Evolutionary conservation across 139 green algal genomes (phyloP), one percentile per base, ranked within the genome.

Genomic region (Diplosphaera chodatii): DNA sequence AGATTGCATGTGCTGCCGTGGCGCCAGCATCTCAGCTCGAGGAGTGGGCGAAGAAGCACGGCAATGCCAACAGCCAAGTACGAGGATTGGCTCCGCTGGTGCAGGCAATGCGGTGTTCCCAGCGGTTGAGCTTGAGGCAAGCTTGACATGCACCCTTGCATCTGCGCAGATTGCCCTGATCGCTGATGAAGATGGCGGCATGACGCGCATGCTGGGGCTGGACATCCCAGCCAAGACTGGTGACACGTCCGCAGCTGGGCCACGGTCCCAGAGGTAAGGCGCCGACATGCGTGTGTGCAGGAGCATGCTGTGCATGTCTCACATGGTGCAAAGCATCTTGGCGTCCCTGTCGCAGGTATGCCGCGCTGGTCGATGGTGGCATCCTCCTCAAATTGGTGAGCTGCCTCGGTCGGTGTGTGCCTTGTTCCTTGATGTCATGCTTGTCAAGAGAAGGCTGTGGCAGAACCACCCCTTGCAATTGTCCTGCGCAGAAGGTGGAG

Each of bases 351-450:
- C 37, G 37, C 70, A 75, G 80, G 33, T 86, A 79, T 34, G 70
- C 77, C 1, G 78, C 77, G 1, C 22, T 80, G 23, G 37, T 84
- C 18, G 77, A 86, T 1, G 66, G 82, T 67, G 80, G 80, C 63
- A 71, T 82, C 16, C 66, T 86, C 21, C 55, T 84, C 20, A 86
- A 86, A 69, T n/a, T 86, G 74, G 70, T 84, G 68, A 33, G 69
- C 30, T 40, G 5, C 2, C 10, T 6, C 37, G 6, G 37, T 20
- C 8, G 18, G 4, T 71, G 13, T 73, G 4, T 22, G 21, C 25
- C 40, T 34, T 22, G 16, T n/a, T 67, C 16, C 63, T 37, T 4
- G 21, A 67, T 25, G 16, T n/a, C n/a, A n/a, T n/a, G n/a, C n/a
- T n/a, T n/a, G n/a, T n/a, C n/a, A n/a, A n/a, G n/a, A n/a, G n/a